A percentile compares a stretch with the other conserved stretches of the same genome.
phyloP scores from a whole-genome alignment of 2,329 filamentous ascomycete species.

The Apiospora aurea region DNA sequence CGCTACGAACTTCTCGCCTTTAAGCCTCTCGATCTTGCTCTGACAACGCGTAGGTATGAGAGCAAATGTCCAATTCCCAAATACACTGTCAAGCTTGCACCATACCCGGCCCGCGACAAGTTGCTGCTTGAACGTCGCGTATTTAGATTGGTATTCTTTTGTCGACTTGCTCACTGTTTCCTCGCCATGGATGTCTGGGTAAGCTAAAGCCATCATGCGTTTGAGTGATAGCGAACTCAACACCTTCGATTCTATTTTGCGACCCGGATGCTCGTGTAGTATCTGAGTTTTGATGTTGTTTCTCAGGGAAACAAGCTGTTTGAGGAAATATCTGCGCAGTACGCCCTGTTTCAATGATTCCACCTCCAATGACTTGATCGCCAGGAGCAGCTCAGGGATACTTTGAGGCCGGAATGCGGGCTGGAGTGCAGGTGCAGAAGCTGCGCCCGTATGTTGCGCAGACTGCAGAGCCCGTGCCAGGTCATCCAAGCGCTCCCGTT shows the following conservation, averaged over 20 bases:
- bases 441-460: not conserved
- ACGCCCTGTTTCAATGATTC: not conserved
- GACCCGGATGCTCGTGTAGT: not conserved
- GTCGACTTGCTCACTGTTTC: not conserved
- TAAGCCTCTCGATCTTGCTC: conserved; percentile 15
- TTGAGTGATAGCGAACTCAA: not conserved
- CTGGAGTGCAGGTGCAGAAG: not conserved
- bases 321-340: conserved; percentile 11
- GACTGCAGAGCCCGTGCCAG: not conserved
- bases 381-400: not conserved
- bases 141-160: not conserved
- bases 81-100: not conserved
- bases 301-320: conserved; percentile 1
- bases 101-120: too few species aligned
- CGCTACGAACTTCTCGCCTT: not conserved
- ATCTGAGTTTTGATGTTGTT: not conserved
- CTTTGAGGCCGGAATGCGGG: not conserved
- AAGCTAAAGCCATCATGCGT: conserved; percentile 7
- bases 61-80: conserved; percentile 2
- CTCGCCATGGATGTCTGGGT: not conserved
- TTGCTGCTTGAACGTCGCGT: not conserved
- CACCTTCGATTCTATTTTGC: not conserved
- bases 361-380: not conserved
- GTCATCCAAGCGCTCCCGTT: conserved; percentile 1
- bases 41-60: not conserved